A percentile compares a stretch with the other conserved stretches of the same genome.
Conservation (phyloP, 108 stramenopile genomes). For the Pelagomonas calceolata region DNA sequence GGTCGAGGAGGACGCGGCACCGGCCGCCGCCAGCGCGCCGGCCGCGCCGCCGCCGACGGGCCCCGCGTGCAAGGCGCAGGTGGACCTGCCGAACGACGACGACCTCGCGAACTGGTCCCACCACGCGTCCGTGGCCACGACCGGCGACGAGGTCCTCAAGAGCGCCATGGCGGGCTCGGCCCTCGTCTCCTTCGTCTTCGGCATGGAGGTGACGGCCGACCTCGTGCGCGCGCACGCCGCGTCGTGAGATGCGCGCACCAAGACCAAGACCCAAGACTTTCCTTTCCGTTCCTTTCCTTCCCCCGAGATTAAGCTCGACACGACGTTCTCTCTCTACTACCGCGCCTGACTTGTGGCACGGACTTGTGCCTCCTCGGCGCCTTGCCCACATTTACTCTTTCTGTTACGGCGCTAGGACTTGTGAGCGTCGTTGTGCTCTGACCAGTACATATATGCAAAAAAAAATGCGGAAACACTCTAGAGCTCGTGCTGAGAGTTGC, state of each 20-base stretch:
- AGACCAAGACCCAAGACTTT: too few relatives aligned
- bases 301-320: too few relatives aligned
- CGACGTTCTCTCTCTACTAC: too few relatives aligned
- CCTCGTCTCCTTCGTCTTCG: conserved; percentile 84
- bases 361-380: too few relatives aligned
- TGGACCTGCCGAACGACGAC: conserved; percentile 86
- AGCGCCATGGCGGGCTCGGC: conserved; percentile 67
- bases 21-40: conserved; percentile 20
- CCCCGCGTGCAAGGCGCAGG: conserved; percentile 66
- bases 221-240: conserved; percentile 78
- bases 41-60: not conserved
- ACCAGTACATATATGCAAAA: too few relatives aligned
- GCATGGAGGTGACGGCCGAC: conserved; percentile 82
- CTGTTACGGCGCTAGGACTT: too few relatives aligned
- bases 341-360: too few relatives aligned
- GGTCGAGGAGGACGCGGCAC: conserved; percentile 12
- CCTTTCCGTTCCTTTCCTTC: too few relatives aligned
- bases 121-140: conserved; percentile 74
- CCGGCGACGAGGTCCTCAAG: conserved; percentile 82
- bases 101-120: conserved; percentile 86
- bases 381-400: too few relatives aligned
- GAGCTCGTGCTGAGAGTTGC: too few relatives aligned
- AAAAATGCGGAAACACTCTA: too few relatives aligned
- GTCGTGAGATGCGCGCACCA: conserved; percentile 51
- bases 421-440: too few relatives aligned